phyloP scores from a whole-genome alignment of 768 basidiomycete species.

The Naganishia friedmannii region DNA sequence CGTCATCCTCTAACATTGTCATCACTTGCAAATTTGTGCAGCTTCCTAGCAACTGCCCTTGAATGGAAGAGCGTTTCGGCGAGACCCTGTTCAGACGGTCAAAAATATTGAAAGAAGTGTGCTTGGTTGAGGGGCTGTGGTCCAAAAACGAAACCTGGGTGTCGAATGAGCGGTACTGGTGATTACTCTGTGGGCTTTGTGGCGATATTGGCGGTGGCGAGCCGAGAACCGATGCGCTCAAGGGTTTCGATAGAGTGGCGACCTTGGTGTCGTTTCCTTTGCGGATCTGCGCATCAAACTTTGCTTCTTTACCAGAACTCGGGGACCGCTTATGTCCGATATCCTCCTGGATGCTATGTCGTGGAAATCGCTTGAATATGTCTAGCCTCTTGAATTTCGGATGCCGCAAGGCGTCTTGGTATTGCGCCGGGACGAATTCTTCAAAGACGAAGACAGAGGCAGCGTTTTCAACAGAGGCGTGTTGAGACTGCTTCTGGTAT shows the following conservation, averaged over 20 bases:
- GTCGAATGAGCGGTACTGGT: slow-evolving; percentile 17
- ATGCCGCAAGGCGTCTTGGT: slow-evolving; percentile 43
- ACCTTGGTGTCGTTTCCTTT: slow-evolving; percentile 36
- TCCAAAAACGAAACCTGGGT: neutral
- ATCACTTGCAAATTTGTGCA: neutral
- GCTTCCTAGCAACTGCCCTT: neutral
- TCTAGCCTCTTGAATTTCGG: slow-evolving; percentile 40
- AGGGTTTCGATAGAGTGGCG: slow-evolving; percentile 37
- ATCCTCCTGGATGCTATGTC: neutral
- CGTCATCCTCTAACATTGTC: neutral
- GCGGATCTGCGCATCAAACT: slow-evolving; percentile 46
- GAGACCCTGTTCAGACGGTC: neutral
- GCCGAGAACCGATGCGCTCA: neutral
- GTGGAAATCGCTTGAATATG: slow-evolving; percentile 32
- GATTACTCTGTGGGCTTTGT: neutral
- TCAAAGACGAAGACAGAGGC: slow-evolving; percentile 77
- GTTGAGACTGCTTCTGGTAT: slow-evolving; percentile 55
- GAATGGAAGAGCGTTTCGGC: neutral
- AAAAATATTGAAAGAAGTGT: neutral
- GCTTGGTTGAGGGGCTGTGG: neutral
- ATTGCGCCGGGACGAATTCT: slow-evolving; percentile 74
- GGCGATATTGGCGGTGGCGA: neutral
- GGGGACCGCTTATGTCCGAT: neutral
- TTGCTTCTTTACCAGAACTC: slow-evolving; percentile 31
- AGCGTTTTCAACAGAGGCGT: too few species aligned